Evolutionary conservation across 108 stramenopile genomes (phyloP), one percentile per base, ranked within the genome.

Genomic region (Cyclotella choctawhatcheeana): DNA sequence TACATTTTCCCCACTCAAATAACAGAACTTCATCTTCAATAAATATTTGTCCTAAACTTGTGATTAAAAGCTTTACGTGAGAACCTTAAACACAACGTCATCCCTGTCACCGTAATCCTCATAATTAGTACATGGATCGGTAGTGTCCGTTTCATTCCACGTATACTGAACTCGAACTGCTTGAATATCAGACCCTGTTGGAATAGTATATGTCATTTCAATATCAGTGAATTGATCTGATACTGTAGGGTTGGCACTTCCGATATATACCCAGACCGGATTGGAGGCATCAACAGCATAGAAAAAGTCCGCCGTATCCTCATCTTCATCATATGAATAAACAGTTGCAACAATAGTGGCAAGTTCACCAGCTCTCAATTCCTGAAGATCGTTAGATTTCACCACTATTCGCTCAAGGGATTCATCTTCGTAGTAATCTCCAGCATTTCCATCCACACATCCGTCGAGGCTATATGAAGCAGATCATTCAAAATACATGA

Each of bases 391-490:
- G 12, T n/a, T 10, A 5, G 65, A 52, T 29, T n/a, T 33, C 7
- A 75, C 56, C 21, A 61, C 55, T 31, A 75, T 59, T 16, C 33
- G 26, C 17, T 75, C 74, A 5, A 75, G 25, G n/a, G 78, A 66
- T 24, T 79, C 72, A 29, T 79, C 59, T 10, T 4, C 6, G 21
- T 59, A 16, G 37, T 79, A 69, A 3, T 14, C 2, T 43, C n/a
- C n/a, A n/a, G n/a, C n/a, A n/a, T n/a, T n/a, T n/a, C n/a, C n/a
- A n/a, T n/a, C n/a, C n/a, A n/a, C n/a, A n/a, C n/a, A n/a, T n/a
- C n/a, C n/a, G n/a, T n/a, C n/a, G n/a, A n/a, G n/a, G n/a, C n/a
- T n/a, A n/a, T n/a, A n/a, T n/a, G n/a, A n/a, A n/a, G n/a, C n/a
- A n/a, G n/a, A n/a, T n/a, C n/a, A n/a, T n/a, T n/a, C n/a, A n/a